Percentiles rank a stretch among this genome's conserved stretches.
Evolutionary conservation across 768 basidiomycete genomes (phyloP).

Genomic region (Clitopilus passeckerianus): DNA sequence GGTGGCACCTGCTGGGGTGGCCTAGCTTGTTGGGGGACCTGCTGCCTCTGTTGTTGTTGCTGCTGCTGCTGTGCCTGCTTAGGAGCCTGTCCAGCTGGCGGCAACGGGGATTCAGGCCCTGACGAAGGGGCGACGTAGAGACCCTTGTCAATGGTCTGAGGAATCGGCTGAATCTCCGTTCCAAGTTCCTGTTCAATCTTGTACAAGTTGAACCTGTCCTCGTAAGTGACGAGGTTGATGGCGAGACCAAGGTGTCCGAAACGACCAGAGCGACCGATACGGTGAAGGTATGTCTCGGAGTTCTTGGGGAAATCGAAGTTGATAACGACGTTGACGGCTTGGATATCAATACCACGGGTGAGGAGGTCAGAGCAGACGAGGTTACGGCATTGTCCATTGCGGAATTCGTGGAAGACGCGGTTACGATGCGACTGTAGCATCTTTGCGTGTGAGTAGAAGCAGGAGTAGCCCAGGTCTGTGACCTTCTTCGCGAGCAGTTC

Average conservation of each 20-base stretch:
- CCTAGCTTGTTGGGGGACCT: slow-evolving; percentile 17
- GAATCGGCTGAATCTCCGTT: slow-evolving; percentile 96
- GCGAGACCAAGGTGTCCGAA: slow-evolving; percentile 97
- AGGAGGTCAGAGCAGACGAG: slow-evolving; percentile 97
- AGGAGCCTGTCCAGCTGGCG: slow-evolving; percentile 19
- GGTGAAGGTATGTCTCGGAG: slow-evolving; percentile 97
- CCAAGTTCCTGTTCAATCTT: slow-evolving; percentile 98
- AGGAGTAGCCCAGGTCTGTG: slow-evolving; percentile 98
- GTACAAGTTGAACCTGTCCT: slow-evolving; percentile 97
- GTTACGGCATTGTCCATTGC: slow-evolving; percentile 96
- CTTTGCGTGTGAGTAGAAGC: slow-evolving; percentile 99
- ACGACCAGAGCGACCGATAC: slow-evolving; percentile 95
- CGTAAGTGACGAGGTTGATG: slow-evolving; percentile 96
- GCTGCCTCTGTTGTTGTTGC: slow-evolving; percentile 28
- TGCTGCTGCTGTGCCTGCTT: slow-evolving; percentile 30
- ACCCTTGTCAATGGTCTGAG: slow-evolving; percentile 83
- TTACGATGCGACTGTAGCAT: slow-evolving; percentile 99
- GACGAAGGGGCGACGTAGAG: slow-evolving; percentile 84
- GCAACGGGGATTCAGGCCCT: slow-evolving; percentile 33
- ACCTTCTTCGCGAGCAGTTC: slow-evolving; percentile 99
- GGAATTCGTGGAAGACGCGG: slow-evolving; percentile 99
- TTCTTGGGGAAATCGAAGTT: slow-evolving; percentile 99
- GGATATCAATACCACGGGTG: slow-evolving; percentile 99
- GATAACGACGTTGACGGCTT: slow-evolving; percentile 99
- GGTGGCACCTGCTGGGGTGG: slow-evolving; percentile 18